Percentiles rank a stretch among this genome's conserved stretches.
These are phyloP conservation scores for Dinochytrium kinnereticum DNA, from an alignment of 371 early-diverging fungal species.

Conservation along the genomic window DNA sequence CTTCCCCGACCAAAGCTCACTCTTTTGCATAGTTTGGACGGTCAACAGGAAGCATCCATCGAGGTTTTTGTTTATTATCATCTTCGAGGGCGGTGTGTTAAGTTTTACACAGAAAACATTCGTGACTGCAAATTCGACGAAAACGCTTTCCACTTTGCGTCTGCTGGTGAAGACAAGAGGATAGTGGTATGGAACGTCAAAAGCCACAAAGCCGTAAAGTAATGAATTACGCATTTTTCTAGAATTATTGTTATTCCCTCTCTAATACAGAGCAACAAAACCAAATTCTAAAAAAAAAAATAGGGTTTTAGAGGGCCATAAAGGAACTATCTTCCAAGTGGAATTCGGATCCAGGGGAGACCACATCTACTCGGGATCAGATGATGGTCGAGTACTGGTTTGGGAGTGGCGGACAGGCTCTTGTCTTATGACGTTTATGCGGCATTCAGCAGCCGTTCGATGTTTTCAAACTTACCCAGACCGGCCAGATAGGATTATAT, in stretches of 20 bases:
- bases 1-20: conserved; percentile 3
- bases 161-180: conserved; percentile 54
- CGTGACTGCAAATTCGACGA: conserved; percentile 43
- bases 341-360: conserved; percentile 46
- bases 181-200: conserved; percentile 56
- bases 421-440: conserved; percentile 39
- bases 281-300: too few species aligned
- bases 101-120: conserved; percentile 44
- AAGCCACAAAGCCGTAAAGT: conserved; percentile 47
- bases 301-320: conserved; percentile 49
- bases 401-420: conserved; percentile 54
- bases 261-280: too few species aligned
- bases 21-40: conserved; percentile 39
- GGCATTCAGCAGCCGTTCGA: conserved; percentile 53
- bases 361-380: conserved; percentile 43
- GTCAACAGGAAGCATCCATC: conserved; percentile 42
- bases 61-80: conserved; percentile 28
- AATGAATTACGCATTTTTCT: too few species aligned
- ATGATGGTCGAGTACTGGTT: conserved; percentile 53
- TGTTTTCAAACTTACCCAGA: conserved; percentile 46
- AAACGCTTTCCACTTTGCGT: conserved; percentile 38
- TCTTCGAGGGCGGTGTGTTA: neutral
- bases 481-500: conserved; percentile 43
- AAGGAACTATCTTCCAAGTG: conserved; percentile 51
- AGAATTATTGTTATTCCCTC: too few species aligned